phyloP scores from a whole-genome alignment of 352 stramenopile species.

The Phytophthora tentaculata region DNA sequence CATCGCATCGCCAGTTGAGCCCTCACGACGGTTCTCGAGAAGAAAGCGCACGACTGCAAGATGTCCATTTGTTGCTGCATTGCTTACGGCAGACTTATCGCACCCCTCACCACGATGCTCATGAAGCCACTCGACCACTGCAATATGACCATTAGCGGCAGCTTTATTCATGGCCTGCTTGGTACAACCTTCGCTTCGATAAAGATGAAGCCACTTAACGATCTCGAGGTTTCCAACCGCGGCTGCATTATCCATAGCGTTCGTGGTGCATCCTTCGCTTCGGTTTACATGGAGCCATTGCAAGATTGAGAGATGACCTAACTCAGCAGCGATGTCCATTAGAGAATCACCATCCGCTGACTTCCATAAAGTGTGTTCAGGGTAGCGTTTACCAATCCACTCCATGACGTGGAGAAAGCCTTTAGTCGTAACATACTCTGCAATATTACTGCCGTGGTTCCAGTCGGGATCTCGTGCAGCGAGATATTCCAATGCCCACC shows the following conservation, averaged over 20 bases:
- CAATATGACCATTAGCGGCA: background rate
- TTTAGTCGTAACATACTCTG: slow-evolving; percentile 10
- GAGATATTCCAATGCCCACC: slow-evolving; percentile 16
- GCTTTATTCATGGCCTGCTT: slow-evolving; percentile 24
- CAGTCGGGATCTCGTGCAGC: slow-evolving; percentile 25
- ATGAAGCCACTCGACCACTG: slow-evolving; percentile 8
- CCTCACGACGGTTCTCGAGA: background rate
- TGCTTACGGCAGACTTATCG: slow-evolving; percentile 14
- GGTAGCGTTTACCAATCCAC: slow-evolving; percentile 20
- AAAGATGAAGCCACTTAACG: slow-evolving; percentile 3
- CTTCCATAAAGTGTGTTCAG: slow-evolving; percentile 18
- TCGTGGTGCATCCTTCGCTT: background rate
- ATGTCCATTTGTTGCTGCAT: slow-evolving; percentile 7
- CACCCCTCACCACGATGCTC: slow-evolving; percentile 2
- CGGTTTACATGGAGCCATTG: slow-evolving; percentile 5
- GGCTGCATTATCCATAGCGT: background rate
- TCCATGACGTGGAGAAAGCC: slow-evolving; percentile 20
- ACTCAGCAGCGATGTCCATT: slow-evolving; percentile 28
- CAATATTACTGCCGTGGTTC: slow-evolving; percentile 13
- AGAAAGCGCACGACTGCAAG: slow-evolving; percentile 15
- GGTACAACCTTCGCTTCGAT: slow-evolving; percentile 12
- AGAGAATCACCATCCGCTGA: slow-evolving; percentile 6
- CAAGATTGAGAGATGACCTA: slow-evolving; percentile 17
- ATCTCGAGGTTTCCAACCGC: background rate
- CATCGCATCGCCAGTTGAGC: slow-evolving; percentile 12